Conservation (phyloP, 352 stramenopile species). For the Blastocystis sp. region DNA sequence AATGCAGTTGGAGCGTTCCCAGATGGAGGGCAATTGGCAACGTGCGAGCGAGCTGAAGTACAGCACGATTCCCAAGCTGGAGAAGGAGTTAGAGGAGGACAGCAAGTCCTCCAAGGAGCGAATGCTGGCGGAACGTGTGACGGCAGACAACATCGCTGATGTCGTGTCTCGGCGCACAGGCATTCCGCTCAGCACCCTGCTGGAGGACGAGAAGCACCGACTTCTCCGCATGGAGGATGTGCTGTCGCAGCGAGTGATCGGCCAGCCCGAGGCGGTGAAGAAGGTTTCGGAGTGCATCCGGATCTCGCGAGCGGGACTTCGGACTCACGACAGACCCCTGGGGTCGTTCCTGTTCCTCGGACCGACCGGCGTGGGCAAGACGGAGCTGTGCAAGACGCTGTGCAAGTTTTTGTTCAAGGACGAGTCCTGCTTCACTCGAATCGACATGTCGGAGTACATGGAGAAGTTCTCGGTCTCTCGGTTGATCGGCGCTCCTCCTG, state of each 20-base stretch:
- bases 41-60: conserved; percentile 75
- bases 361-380: conserved; percentile 84
- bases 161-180: conserved; percentile 82
- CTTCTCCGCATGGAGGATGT: conserved; percentile 85
- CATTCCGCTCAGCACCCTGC: conserved; percentile 85
- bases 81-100: conserved; percentile 71
- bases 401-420: conserved; percentile 89
- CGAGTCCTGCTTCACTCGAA: conserved; percentile 83
- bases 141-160: conserved; percentile 80
- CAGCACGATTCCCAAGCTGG: conserved; percentile 72
- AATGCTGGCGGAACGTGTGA: conserved; percentile 80
- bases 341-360: conserved; percentile 89
- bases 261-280: conserved; percentile 80
- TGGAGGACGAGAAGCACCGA: conserved; percentile 86
- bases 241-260: conserved; percentile 81
- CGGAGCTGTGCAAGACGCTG: conserved; percentile 89
- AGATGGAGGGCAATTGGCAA: conserved; percentile 74
- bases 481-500: conserved; percentile 81
- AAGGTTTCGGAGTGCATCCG: conserved; percentile 82
- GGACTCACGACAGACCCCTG: conserved; percentile 86
- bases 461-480: conserved; percentile 86
- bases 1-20: conserved; percentile 70
- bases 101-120: conserved; percentile 68
- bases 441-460: conserved; percentile 95
- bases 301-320: conserved; percentile 82